phyloP scores from a whole-genome alignment of 1,139 yeast species.

The Tardiomyces digboiensis region DNA sequence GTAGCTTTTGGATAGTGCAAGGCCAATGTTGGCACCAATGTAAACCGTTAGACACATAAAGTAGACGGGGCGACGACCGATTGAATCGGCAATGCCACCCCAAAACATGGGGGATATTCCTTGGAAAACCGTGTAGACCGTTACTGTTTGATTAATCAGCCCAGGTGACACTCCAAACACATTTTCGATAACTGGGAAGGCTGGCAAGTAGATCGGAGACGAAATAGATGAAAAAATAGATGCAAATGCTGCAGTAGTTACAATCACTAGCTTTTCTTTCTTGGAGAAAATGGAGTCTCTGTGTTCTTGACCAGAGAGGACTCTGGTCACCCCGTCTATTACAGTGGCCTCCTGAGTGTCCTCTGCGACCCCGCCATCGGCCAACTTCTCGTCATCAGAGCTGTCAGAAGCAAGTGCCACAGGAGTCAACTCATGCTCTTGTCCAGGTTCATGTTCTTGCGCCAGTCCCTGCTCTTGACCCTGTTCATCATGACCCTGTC shows the following conservation, averaged over 20 bases:
- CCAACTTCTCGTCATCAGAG: too few species aligned
- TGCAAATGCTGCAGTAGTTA: conserved; percentile 11
- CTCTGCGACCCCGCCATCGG: neutral
- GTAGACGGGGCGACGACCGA: conserved; percentile 62
- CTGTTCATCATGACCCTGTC: too few species aligned
- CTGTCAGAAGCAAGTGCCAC: too few species aligned
- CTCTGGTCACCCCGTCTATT: neutral
- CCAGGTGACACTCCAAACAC: conserved; percentile 46
- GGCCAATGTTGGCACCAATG: conserved; percentile 47
- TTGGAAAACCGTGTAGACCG: conserved; percentile 61
- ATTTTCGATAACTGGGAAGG: conserved; percentile 42
- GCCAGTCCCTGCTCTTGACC: too few species aligned
- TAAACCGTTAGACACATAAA: conserved; percentile 43
- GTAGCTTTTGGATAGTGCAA: conserved; percentile 47
- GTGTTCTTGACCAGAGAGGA: neutral
- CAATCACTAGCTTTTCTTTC: neutral
- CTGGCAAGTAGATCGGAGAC: conserved; percentile 67
- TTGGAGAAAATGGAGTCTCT: neutral
- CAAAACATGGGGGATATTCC: conserved; percentile 59
- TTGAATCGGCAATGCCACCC: conserved; percentile 55
- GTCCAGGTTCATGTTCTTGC: too few species aligned
- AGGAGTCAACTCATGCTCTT: too few species aligned
- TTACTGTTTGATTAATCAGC: conserved; percentile 55
- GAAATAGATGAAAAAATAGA: conserved; percentile 59
- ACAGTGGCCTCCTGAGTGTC: neutral